phyloP scores from a whole-genome alignment of 495 filamentous ascomycete species.

The Amniculicola lignicola region DNA sequence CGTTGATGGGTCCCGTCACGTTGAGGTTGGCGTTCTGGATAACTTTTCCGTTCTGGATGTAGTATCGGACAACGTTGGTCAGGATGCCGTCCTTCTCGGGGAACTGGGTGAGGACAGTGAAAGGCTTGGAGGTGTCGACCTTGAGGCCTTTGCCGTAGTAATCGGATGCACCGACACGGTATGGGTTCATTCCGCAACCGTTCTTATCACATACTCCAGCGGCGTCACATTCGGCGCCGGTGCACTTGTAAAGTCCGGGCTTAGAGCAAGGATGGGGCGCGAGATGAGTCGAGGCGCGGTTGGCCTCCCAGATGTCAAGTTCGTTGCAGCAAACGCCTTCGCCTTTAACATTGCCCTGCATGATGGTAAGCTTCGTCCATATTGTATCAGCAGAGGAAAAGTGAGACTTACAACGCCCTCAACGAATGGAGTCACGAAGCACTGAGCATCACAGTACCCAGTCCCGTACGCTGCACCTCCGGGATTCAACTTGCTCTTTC shows the following conservation, averaged over 20 bases:
- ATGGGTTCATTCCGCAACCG: slow-evolving; percentile 78
- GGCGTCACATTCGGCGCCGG: slow-evolving; percentile 53
- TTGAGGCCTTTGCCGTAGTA: slow-evolving; percentile 59
- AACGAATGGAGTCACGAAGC: slow-evolving; percentile 51
- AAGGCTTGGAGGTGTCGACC: slow-evolving; percentile 59
- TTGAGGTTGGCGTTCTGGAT: slow-evolving; percentile 44
- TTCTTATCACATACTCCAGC: slow-evolving; percentile 67
- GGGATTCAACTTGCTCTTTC: slow-evolving; percentile 46
- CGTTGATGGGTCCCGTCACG: slow-evolving; percentile 29
- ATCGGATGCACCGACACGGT: slow-evolving; percentile 58
- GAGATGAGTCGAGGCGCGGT: slow-evolving; percentile 55
- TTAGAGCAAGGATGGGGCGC: slow-evolving; percentile 65
- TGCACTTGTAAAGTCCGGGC: slow-evolving; percentile 56
- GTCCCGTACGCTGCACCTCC: slow-evolving; percentile 64
- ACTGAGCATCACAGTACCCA: slow-evolving; percentile 72
- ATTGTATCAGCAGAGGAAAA: background rate
- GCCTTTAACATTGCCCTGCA: slow-evolving; percentile 75
- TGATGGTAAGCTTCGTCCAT: background rate
- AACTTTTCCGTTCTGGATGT: slow-evolving; percentile 65
- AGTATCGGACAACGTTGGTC: slow-evolving; percentile 65
- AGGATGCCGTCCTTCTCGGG: slow-evolving; percentile 55
- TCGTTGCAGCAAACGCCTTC: slow-evolving; percentile 68
- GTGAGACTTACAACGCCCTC: slow-evolving; percentile 49
- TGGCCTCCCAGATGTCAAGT: slow-evolving; percentile 73
- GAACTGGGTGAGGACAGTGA: slow-evolving; percentile 74